Base-by-base conservation (phyloP, 805 yeast species). In the Metschnikowia santaceciliae region DNA sequence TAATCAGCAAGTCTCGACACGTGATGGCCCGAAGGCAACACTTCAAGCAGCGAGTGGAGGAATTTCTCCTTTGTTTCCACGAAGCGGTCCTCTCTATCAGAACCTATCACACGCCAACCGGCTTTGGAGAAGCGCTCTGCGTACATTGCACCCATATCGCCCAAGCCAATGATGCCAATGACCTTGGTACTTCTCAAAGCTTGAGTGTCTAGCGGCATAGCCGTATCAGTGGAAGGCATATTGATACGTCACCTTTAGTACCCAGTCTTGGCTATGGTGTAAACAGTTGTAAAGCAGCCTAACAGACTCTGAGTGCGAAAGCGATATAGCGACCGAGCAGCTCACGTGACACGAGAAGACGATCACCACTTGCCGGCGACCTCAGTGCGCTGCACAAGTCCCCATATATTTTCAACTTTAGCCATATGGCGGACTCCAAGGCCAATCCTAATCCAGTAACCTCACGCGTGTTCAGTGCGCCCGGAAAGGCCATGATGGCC, bases 61-160 rank as follows among this genome's bases (percentile, higher is more conserved):
- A 70, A 77, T 47, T 76, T 77, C 4, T 58, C 67, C 36, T 59
- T 64, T 33, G 83, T 68, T 32, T 68, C 67, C 8, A 76, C 81
- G 60, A 65, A 89, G 23, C 69, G 58, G 26, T 84, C 90, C 59
- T 86, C 94, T 50, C 86, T 72, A 62, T 91, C 97, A 66, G 96
- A 89, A 3, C 95, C 96, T 46, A 87, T 83, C 2, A 90, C 96
- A 32, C 65, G 78, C 96, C 96, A 90, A 1, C 97, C 97, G 2
- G 90, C 91, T 47, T 78, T 76, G 30, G 88, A 75, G 61, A 94
- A 84, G 48, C 85, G 70, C 19, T 77, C 74, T 50, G 98, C 97
- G 63, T 94, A 94, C 60, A 94, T 70, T 35, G 81, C 71, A 6
- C 99, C 99, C 99, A 94, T 94, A 66, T 92, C 98, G 32, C 99